Conservation (phyloP, 352 stramenopile species). For the Pythium apleroticum region DNA sequence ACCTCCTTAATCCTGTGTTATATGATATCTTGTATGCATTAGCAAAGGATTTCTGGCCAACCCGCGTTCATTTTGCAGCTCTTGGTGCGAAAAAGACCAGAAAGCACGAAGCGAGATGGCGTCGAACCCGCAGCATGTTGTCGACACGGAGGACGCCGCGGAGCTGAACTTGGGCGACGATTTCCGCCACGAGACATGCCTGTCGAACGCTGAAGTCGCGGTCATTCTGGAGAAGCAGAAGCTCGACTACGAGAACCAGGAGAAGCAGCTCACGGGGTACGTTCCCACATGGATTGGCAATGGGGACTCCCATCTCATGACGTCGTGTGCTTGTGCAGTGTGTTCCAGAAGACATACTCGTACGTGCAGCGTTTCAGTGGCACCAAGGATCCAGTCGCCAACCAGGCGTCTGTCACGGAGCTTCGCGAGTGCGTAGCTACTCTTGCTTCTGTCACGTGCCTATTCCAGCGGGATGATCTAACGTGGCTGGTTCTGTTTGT, state of each 20-base stretch:
- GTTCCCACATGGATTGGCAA: conserved; percentile 5
- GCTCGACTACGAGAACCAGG: conserved; percentile 89
- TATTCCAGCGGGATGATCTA: too few species aligned
- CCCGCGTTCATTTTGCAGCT: not conserved
- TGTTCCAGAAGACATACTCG: conserved; percentile 92
- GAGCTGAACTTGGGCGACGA: conserved; percentile 89
- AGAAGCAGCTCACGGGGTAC: conserved; percentile 87
- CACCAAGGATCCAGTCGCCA: conserved; percentile 90
- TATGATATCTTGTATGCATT: not conserved
- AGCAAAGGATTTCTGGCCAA: not conserved
- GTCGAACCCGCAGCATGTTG: conserved; percentile 82
- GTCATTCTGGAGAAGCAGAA: conserved; percentile 92
- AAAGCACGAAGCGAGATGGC: conserved; percentile 41
- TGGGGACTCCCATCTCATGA: not conserved
- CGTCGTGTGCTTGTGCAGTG: conserved; percentile 31
- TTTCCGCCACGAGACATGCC: conserved; percentile 87
- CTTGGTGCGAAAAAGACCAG: conserved; percentile 8
- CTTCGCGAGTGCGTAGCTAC: conserved; percentile 70
- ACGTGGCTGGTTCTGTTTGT: not conserved
- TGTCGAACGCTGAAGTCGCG: conserved; percentile 89
- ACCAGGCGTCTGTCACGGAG: conserved; percentile 88
- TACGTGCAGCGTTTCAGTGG: conserved; percentile 91
- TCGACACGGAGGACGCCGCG: conserved; percentile 89
- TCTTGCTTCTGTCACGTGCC: too few species aligned
- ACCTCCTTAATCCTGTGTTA: conserved; percentile 6